Evolutionary conservation across 176 grass and related monocot species (phyloP), one percentile per base, ranked within the genome.

Genomic region (Zoysia japonica): DNA sequence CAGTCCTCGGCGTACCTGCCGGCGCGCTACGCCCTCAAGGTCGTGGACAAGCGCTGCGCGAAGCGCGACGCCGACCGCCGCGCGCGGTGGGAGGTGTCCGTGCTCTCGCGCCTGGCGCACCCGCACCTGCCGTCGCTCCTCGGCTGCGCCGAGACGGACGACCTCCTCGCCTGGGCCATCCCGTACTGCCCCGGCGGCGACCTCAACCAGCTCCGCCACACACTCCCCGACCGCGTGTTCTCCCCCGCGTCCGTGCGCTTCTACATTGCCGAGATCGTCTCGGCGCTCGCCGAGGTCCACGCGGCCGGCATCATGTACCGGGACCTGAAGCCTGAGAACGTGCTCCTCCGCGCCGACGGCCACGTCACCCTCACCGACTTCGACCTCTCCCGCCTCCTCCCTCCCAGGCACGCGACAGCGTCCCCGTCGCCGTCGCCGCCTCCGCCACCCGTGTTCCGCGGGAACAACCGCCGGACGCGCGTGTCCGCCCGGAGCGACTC

Each of bases 301-400:
- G 83, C 87, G 12, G 65, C 91, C 17, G 85, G 95, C 54, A 17
- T 97, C 71, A 91, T 82, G 11, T 97, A 97, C 85, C 95, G 95
- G 72, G 95, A 97, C 86, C 88, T 97, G 66, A 97, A 97, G 85
- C 95, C 95, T 1, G 95, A 97, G 78, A 97, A 97, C 84, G 85
- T 97, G 45, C 85, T 97, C 74, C 88, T 97, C 77, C 82, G 78
- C 62, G 65, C 85, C 16, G 90, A 94, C 69, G 95, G 95, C 73
- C 95, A 97, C 61, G 85, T 97, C 40, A 92, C 84, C 13, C 85
- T 97, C 67, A 92, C 95, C 72, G 92, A 99, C 84, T 95, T 99
- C 82, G 92, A 94, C 77, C 92, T 95, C 52, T 93, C 90, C 19
- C 88, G 92, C 57, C 78, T 87, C 55, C 88, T 98, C 56, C 82